Percentiles rank a stretch among this genome's conserved stretches.
Evolutionary conservation across 2,329 filamentous ascomycete species (phyloP).

Genomic region (Colletotrichum chrysophilum): DNA sequence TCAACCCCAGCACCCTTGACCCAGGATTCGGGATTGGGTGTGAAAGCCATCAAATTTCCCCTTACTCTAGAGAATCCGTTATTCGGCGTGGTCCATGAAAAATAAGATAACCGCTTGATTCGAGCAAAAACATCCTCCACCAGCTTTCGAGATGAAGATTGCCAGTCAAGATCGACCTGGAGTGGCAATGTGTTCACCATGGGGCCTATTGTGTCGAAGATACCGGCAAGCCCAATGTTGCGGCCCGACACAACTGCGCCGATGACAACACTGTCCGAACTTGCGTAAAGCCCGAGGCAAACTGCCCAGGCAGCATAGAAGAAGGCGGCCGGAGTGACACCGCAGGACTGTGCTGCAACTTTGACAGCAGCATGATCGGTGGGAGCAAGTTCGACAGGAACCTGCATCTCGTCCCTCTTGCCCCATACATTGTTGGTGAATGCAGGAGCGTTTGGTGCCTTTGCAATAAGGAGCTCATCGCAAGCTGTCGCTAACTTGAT

Average conservation of each 20-base stretch:
- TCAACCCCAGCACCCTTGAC: neutral
- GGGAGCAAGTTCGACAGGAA: neutral
- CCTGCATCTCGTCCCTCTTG: neutral
- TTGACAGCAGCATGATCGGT: constrained; percentile 8
- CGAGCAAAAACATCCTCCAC: constrained; percentile 7
- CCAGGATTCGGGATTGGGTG: neutral
- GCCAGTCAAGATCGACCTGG: constrained; percentile 18
- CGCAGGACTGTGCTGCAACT: neutral
- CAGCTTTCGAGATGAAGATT: constrained; percentile 17
- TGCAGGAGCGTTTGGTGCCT: neutral
- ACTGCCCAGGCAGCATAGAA: constrained; percentile 42
- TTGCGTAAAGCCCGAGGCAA: constrained; percentile 31
- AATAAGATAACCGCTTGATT: neutral
- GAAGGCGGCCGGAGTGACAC: constrained; percentile 13
- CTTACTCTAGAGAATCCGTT: constrained; percentile 10
- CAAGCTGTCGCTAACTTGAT: neutral
- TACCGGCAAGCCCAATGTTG: constrained; percentile 32
- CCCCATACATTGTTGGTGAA: neutral
- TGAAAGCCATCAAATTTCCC: neutral
- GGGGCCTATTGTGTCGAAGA: constrained; percentile 35
- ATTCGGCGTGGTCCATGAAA: constrained; percentile 21
- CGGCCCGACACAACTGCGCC: constrained; percentile 40
- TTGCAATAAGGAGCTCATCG: neutral
- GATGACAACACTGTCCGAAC: constrained; percentile 35
- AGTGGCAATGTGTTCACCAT: constrained; percentile 36